Conservation (phyloP, 805 yeast species). For the Saturnispora quitensis region DNA sequence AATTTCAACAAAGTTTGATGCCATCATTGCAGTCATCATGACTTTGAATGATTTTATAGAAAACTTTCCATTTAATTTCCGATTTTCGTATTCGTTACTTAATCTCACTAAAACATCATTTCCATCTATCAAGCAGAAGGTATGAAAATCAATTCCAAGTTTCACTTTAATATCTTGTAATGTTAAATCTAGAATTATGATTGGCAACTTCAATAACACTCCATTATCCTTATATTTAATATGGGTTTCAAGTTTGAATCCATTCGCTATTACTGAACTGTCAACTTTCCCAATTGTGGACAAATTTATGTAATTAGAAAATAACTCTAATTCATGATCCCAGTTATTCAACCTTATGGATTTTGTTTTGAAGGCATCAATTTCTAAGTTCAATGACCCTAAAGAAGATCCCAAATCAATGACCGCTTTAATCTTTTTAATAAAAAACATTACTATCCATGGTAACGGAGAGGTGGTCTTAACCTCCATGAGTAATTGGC, state of each 20-base stretch:
- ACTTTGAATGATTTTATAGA: conserved; percentile 45
- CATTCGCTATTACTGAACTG: conserved; percentile 47
- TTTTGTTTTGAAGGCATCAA: conserved; percentile 60
- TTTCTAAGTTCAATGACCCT: conserved; percentile 49
- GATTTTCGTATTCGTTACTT: conserved; percentile 49
- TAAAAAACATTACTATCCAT: conserved; percentile 54
- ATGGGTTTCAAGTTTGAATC: conserved; percentile 50
- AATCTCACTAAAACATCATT: conserved; percentile 42
- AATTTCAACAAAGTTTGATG: conserved; percentile 74
- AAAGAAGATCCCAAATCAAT: conserved; percentile 80
- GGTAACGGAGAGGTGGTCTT: conserved; percentile 61
- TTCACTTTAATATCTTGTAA: conserved; percentile 48
- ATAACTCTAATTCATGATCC: conserved; percentile 62
- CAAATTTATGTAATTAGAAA: conserved; percentile 43
- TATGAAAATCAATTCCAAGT: conserved; percentile 75
- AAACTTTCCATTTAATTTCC: conserved; percentile 43
- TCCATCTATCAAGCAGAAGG: conserved; percentile 59
- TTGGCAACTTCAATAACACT: conserved; percentile 45
- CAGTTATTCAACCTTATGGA: conserved; percentile 58
- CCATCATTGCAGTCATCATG: conserved; percentile 75
- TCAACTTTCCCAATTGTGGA: conserved; percentile 72
- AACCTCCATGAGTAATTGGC: conserved; percentile 44
- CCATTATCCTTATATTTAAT: conserved; percentile 56
- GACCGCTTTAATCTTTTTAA: conserved; percentile 42
- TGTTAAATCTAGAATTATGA: conserved; percentile 53